Conservation (phyloP, 208 protist species). For the Trypanosoma brucei region DNA sequence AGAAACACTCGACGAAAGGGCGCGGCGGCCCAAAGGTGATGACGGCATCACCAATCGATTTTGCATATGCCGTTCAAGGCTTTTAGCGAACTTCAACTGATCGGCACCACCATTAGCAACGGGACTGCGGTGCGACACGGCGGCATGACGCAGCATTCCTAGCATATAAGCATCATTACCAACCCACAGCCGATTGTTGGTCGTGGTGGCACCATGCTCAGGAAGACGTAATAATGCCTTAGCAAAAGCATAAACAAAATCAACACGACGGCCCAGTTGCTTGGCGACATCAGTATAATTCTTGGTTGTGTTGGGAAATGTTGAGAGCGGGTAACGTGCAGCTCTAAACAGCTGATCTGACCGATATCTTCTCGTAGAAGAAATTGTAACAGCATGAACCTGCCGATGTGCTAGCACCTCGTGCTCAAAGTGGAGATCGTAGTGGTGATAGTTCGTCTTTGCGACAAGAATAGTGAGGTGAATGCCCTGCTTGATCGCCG, state of each 20-base stretch:
- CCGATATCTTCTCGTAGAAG: slow-evolving; percentile 39
- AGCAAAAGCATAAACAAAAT: slow-evolving; percentile 65
- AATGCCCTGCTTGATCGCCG: slow-evolving; percentile 35
- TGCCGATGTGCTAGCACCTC: slow-evolving; percentile 73
- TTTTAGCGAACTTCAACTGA: slow-evolving; percentile 31
- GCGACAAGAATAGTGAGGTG: slow-evolving; percentile 44
- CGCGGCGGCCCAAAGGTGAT: not conserved
- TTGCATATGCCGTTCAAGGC: slow-evolving; percentile 48
- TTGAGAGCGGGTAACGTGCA: slow-evolving; percentile 20
- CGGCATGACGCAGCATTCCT: slow-evolving; percentile 46
- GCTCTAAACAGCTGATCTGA: slow-evolving; percentile 66
- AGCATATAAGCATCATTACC: slow-evolving; percentile 49
- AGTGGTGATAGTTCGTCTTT: slow-evolving; percentile 81
- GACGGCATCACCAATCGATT: slow-evolving; percentile 8
- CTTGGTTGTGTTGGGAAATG: slow-evolving; percentile 7
- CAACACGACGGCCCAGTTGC: slow-evolving; percentile 32
- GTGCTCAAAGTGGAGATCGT: slow-evolving; percentile 83
- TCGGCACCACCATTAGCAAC: slow-evolving; percentile 32
- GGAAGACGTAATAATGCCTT: slow-evolving; percentile 26
- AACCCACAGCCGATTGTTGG: slow-evolving; percentile 21
- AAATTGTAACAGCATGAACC: slow-evolving; percentile 73
- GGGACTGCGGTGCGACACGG: slow-evolving; percentile 38
- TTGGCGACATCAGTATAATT: slow-evolving; percentile 20
- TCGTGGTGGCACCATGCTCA: not conserved
- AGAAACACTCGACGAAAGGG: slow-evolving; percentile 9